A percentile compares a stretch with the other conserved stretches of the same genome.
These are phyloP conservation scores for Middelhovenomyces tepae DNA, from an alignment of 805 yeast genomes.

Conservation along the genomic window DNA sequence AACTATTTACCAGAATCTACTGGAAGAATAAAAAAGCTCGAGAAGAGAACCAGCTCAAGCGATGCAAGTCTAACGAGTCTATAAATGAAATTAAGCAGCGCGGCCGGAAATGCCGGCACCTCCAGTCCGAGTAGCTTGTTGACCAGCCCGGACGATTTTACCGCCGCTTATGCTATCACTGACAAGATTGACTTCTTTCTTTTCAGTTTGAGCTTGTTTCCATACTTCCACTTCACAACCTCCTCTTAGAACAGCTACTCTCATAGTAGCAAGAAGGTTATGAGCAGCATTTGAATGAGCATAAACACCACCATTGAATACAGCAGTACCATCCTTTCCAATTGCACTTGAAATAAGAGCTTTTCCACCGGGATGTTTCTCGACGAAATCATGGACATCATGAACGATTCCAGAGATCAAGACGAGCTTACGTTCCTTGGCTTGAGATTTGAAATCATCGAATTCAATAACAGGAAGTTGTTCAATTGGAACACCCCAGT, in stretches of 20 bases:
- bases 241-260: slow-evolving; percentile 77
- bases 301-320: slow-evolving; percentile 92
- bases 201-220: slow-evolving; percentile 62
- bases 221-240: slow-evolving; percentile 78
- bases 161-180: slow-evolving; percentile 47
- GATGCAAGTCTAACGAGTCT: too few relatives aligned
- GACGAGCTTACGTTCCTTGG: slow-evolving; percentile 54
- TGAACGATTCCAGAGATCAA: slow-evolving; percentile 88
- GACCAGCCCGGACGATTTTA: slow-evolving; percentile 50
- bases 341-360: slow-evolving; percentile 70
- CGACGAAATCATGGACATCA: slow-evolving; percentile 84
- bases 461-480: slow-evolving; percentile 63
- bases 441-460: slow-evolving; percentile 42
- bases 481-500: slow-evolving; percentile 94
- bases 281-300: slow-evolving; percentile 90
- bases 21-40: too few relatives aligned
- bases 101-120: slow-evolving; percentile 46
- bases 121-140: slow-evolving; percentile 42
- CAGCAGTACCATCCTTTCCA: slow-evolving; percentile 90
- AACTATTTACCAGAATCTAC: too few relatives aligned
- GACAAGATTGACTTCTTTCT: slow-evolving; percentile 51
- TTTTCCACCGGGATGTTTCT: slow-evolving; percentile 90
- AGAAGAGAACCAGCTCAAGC: too few relatives aligned
- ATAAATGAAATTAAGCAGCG: slow-evolving; percentile 38
- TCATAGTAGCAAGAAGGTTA: slow-evolving; percentile 84